Evolutionary conservation across 257 asterid species (phyloP), one percentile per base, ranked within the genome.

Genomic region (Nicotiana obtusifolia): DNA sequence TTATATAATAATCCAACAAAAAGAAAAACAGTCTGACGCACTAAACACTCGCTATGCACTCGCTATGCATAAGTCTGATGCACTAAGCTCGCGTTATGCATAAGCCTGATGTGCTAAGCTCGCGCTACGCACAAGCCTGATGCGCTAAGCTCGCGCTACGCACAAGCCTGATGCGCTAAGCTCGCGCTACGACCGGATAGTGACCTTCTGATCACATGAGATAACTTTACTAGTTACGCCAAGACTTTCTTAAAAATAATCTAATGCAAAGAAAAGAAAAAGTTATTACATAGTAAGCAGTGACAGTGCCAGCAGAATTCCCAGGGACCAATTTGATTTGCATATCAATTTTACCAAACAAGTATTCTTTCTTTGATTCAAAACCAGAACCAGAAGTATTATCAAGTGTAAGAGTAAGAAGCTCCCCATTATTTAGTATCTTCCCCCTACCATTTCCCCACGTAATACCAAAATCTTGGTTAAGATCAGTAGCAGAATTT

Each of bases 221-320:
- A 1, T 0, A 35, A 35, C 10, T 37, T 37, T 37, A 37, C 0
- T 3, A 1, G 10, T 37, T 1, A 37, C 0, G 2, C 0, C 10
- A 41, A 41, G 0, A 1, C 47, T 41, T 0, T 11, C 0, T 41
- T 41, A 41, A 73, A 22, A 54, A 16, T 4, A 52, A 65, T 10
- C 20, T 16, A 52, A 8, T 28, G 52, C 26, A 26, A 30, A 15
- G 28, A 86, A 33, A 8, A 3, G 2, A n/a, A 3, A 19, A 56
- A 17, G n/a, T n/a, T n/a, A 14, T 6, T 54, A 92, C 95, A 80
- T 91, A 92, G 69, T 89, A 91, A 10, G 94, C 89, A 17, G 94
- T 90, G 75, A 91, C 95, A 20, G 95, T 91, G 69, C 97, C 95
- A 77, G 97, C 94, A 33, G 95, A 92, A 31, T 92, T 92, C 1